Percentiles rank a stretch among this genome's conserved stretches.
phyloP scores from a whole-genome alignment of 805 yeast genomes.

The Priceomyces melissophilus region DNA sequence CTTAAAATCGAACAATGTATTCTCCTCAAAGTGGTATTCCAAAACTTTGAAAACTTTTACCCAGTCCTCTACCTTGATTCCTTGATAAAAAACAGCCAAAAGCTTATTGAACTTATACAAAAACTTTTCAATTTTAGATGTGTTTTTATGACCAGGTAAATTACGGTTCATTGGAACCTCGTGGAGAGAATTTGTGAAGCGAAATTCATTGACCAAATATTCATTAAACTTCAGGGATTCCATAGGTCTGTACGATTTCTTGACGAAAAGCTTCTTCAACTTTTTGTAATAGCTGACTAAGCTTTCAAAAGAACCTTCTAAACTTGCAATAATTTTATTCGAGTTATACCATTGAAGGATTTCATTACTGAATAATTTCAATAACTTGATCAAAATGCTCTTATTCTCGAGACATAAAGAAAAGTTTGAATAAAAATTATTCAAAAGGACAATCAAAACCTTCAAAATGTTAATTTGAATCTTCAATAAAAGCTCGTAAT shows the following conservation, averaged over 20 bases:
- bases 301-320: constrained; percentile 36
- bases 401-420: constrained; percentile 63
- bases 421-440: constrained; percentile 73
- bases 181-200: constrained; percentile 36
- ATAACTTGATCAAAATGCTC: constrained; percentile 55
- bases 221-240: constrained; percentile 39
- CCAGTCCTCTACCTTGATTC: constrained; percentile 73
- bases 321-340: constrained; percentile 31
- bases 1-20: constrained; percentile 56
- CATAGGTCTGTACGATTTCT: constrained; percentile 64
- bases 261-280: constrained; percentile 66
- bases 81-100: constrained; percentile 52
- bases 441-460: constrained; percentile 65
- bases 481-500: constrained; percentile 65
- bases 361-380: constrained; percentile 67
- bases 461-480: constrained; percentile 82
- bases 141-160: constrained; percentile 42
- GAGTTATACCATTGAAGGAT: constrained; percentile 48
- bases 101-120: constrained; percentile 62
- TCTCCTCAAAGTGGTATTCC: constrained; percentile 62
- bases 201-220: constrained; percentile 37
- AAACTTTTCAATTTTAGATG: constrained; percentile 55
- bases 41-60: constrained; percentile 66
- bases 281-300: constrained; percentile 53
- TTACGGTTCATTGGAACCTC: constrained; percentile 48